These are phyloP conservation scores for Vitrella brassicaformis DNA, from an alignment of 73 alveolate species.

Conservation along the genomic window DNA sequence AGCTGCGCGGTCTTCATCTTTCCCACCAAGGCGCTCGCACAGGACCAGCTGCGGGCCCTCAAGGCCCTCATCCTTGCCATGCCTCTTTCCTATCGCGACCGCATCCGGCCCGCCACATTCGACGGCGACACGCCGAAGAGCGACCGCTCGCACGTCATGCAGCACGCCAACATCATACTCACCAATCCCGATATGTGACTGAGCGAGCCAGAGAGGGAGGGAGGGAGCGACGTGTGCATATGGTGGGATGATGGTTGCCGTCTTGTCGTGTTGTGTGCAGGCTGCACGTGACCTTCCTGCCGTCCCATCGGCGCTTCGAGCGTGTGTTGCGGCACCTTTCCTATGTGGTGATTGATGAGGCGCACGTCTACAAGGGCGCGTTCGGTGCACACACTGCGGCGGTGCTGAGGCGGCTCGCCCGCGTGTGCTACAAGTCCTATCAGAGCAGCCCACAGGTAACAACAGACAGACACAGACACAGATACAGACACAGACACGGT, in stretches of 20 bases:
- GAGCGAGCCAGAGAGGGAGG: neutral
- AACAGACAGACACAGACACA: no score
- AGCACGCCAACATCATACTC: slow-evolving; percentile 14
- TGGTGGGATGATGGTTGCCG: neutral
- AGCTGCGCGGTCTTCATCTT: slow-evolving; percentile 20
- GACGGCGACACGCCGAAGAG: slow-evolving; percentile 22
- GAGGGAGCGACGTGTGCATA: neutral
- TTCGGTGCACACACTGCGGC: slow-evolving; percentile 10
- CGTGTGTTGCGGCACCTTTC: slow-evolving; percentile 11
- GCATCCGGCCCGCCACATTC: slow-evolving; percentile 3
- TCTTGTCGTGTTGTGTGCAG: neutral
- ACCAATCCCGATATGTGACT: slow-evolving; percentile 17
- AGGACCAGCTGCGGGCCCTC: slow-evolving; percentile 14
- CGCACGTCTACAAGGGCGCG: slow-evolving; percentile 15
- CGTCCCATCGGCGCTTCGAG: slow-evolving; percentile 8
- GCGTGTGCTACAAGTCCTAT: neutral
- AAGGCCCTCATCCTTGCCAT: neutral
- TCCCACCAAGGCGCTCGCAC: slow-evolving; percentile 37
- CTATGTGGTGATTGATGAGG: slow-evolving; percentile 32
- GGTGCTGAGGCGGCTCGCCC: slow-evolving; percentile 1
- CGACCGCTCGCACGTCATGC: neutral
- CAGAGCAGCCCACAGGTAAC: no score
- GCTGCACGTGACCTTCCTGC: slow-evolving; percentile 24
- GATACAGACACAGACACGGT: no score
- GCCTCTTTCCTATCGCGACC: neutral